Base-by-base conservation (phyloP, 495 filamentous ascomycete genomes). In the Glutinoglossum americanum region DNA sequence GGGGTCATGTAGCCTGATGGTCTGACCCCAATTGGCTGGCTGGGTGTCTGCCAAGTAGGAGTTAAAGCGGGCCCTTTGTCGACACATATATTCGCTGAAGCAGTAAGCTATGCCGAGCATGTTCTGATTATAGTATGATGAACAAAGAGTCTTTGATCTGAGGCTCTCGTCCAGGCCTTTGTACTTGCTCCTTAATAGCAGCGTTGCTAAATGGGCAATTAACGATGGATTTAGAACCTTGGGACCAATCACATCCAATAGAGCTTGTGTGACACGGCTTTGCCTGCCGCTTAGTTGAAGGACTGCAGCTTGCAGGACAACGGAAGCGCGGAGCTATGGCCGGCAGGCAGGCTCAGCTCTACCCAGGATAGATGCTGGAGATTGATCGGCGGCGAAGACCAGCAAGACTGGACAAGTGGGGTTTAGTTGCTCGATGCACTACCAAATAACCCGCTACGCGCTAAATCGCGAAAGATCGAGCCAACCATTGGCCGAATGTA, bases 321-420 rank as follows among this genome's bases (percentile, higher is more conserved):
- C 49, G 49, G 49, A 53, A 53, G 49, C 49, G 49, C 26, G 49
- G 49, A 53, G 25, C 25, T 30, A 53, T 27, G 49, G 49, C 49
- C 49, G 49, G 49, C 49, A 51, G 47, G 47, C 47, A 53, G 23
- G 25, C 37, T 27, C 23, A 32, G 25, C 28, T 53, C 25, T 15
- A 17, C 37, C 15, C 37, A 8, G 37, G 37, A 15, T 15, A 15
- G 49, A 30, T 53, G 23, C 30, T 53, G 25, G 49, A 53, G 49
- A 27, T 17, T 9, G 25, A 27, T 53, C 28, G 49, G 49, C 49
- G 37, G 25, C 49, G 23, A 21, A 3, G 49, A 25, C 4, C n/a
- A n/a, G n/a, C n/a, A n/a, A 15, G 47, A 53, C 23, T 53, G 49
- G 28, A 1, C 28, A 45, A 21, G 41, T 45, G 41, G 41, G 41